These are phyloP conservation scores for Celoporthe dispersa DNA, from an alignment of 2,329 filamentous ascomycete genomes.

Conservation along the genomic window DNA sequence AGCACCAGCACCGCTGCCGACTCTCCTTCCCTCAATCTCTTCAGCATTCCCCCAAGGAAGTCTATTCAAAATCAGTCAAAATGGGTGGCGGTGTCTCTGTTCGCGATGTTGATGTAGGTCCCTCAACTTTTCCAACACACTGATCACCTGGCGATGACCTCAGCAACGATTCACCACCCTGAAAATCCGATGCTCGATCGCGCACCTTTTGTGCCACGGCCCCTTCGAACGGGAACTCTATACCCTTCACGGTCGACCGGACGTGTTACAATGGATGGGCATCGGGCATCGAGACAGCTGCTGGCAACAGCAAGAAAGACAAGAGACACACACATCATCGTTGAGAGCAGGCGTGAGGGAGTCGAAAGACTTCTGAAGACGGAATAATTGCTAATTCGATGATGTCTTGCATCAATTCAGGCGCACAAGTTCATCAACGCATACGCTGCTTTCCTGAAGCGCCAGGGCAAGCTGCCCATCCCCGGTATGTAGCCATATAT, in stretches of 20 bases:
- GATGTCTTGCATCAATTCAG: slow-evolving; percentile 53
- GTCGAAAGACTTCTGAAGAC: slow-evolving; percentile 75
- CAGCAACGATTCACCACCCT: slow-evolving; percentile 5
- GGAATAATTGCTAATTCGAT: slow-evolving; percentile 71
- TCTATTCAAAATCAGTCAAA: slow-evolving; percentile 44
- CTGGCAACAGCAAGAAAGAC: slow-evolving; percentile 27
- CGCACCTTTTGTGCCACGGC: slow-evolving; percentile 20
- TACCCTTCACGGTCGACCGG: slow-evolving; percentile 18
- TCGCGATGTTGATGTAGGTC: slow-evolving; percentile 83
- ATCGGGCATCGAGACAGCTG: slow-evolving; percentile 33
- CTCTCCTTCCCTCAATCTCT: slow-evolving; percentile 33
- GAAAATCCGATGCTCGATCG: slow-evolving; percentile 18
- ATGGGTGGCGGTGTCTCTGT: slow-evolving; percentile 82
- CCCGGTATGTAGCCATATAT: slow-evolving; percentile 69
- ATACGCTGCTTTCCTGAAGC: slow-evolving; percentile 90
- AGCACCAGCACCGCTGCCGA: slow-evolving; percentile 43
- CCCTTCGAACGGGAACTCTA: slow-evolving; percentile 4
- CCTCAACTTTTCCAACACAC: slow-evolving; percentile 38
- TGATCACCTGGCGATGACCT: slow-evolving; percentile 23
- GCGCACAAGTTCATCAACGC: slow-evolving; percentile 88
- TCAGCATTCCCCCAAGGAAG: slow-evolving; percentile 33
- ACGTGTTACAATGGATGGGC: slow-evolving; percentile 27
- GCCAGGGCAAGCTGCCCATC: slow-evolving; percentile 90
- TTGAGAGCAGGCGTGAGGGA: slow-evolving; percentile 71
- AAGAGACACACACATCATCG: slow-evolving; percentile 21